phyloP scores from a whole-genome alignment of 495 filamentous ascomycete species.

The Rhypophila decipiens region DNA sequence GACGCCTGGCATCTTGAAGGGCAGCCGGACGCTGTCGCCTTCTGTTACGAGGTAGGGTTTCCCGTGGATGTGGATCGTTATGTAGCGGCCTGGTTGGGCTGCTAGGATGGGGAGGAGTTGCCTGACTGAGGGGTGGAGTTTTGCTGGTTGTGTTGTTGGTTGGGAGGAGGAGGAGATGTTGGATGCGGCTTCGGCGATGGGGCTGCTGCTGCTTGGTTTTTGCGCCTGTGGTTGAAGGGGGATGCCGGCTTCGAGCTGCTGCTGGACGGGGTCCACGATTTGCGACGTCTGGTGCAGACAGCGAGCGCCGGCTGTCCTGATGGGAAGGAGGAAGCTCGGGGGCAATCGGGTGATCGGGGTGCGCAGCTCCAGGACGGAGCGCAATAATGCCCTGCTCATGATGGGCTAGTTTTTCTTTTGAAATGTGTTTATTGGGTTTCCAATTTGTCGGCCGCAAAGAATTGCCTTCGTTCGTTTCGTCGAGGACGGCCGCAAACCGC shows the following conservation, averaged over 20 bases:
- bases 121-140: constrained; percentile 53
- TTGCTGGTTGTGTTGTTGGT: constrained; percentile 36
- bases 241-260: constrained; percentile 1
- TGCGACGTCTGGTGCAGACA: constrained; percentile 24
- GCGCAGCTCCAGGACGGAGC: constrained; percentile 43
- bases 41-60: constrained; percentile 82
- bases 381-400: constrained; percentile 42
- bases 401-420: constrained; percentile 1
- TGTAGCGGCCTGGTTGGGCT: constrained; percentile 77
- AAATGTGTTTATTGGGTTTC: not conserved
- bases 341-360: constrained; percentile 27
- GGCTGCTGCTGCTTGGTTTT: constrained; percentile 2
- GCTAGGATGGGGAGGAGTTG: constrained; percentile 69
- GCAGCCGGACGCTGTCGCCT: constrained; percentile 83
- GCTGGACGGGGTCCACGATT: constrained; percentile 16
- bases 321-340: constrained; percentile 26
- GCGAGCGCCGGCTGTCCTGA: constrained; percentile 15
- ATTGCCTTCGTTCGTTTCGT: too few relatives aligned
- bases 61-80: constrained; percentile 79
- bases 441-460: not conserved
- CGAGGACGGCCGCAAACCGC: constrained; percentile 5
- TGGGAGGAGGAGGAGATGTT: constrained; percentile 11
- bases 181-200: constrained; percentile 16
- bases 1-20: constrained; percentile 87
- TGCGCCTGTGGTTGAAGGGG: constrained; percentile 13